Evolutionary conservation across 1,284 basidiomycete species (phyloP).

Genomic region (Cystobasidium pallidum): DNA sequence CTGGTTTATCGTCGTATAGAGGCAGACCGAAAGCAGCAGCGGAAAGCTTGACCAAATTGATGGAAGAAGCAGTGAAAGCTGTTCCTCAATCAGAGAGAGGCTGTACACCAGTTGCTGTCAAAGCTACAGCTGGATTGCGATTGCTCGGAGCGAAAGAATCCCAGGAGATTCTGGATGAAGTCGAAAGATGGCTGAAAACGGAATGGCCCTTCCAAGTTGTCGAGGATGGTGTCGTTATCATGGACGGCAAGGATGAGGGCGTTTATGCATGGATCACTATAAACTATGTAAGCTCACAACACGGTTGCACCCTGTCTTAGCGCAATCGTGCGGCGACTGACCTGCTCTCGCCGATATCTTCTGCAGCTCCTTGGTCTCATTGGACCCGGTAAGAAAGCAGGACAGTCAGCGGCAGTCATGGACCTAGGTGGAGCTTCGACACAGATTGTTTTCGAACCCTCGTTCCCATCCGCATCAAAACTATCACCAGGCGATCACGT

Average conservation of each 20-base stretch:
- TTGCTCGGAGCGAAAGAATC: constrained; percentile 71
- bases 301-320: too few species aligned
- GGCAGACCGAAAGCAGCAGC: constrained; percentile 69
- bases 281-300: constrained; percentile 67
- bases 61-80: constrained; percentile 76
- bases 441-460: constrained; percentile 95
- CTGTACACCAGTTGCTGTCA: constrained; percentile 89
- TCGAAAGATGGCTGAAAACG: constrained; percentile 66
- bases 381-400: constrained; percentile 62
- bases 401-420: constrained; percentile 81
- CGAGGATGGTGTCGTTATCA: constrained; percentile 72
- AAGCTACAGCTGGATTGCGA: constrained; percentile 91
- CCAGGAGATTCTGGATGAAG: constrained; percentile 75
- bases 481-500: constrained; percentile 90
- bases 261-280: constrained; percentile 98
- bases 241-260: constrained; percentile 96
- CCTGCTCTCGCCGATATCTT: not conserved
- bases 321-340: too few species aligned
- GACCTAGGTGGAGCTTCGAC: constrained; percentile 96
- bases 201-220: constrained; percentile 76
- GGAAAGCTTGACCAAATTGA: constrained; percentile 73
- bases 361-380: constrained; percentile 70
- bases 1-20: constrained; percentile 75
- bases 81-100: constrained; percentile 70
- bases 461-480: constrained; percentile 61